Base-by-base conservation (phyloP, 164 flowering plant species). In the Euptelea pleiosperma region DNA sequence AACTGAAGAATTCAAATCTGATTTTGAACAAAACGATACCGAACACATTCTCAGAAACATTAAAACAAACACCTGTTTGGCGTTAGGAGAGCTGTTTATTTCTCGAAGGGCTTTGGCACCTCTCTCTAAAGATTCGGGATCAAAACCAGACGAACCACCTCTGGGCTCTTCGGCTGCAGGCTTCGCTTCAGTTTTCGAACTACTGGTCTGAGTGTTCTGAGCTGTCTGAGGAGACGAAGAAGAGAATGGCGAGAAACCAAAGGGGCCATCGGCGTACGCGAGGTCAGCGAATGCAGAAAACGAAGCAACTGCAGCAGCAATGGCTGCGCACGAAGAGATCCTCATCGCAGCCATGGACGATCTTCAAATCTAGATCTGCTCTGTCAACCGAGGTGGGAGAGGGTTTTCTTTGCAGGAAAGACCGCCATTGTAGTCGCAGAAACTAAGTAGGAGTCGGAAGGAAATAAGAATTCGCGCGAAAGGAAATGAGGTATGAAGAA, bases 31-130 rank as follows among this genome's bases (percentile, higher is more conserved):
- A 49, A 30, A 48, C n/a, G n/a, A n/a, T n/a, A n/a, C n/a, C n/a
- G n/a, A n/a, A 14, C 25, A 48, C 19, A 53, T 8, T n/a, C 35
- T n/a, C 12, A 46, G 15, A 31, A 50, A 24, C 50, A 61, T 1
- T 43, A 50, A 47, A 47, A 61, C 54, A 29, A 39, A 19, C 4
- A 90, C 97, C 88, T 78, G 76, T 47, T 86, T 83, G 21, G 83
- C 60, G 42, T 69, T 3, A 0, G 76, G 80, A 66, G 82, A 76
- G 60, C 70, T 76, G 57, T 91, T 86, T 33, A 88, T 84, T 58
- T 82, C 76, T 9, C 88, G 69, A 21, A 88, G 80, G 53, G 91
- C 91, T 68, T 83, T 86, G 11, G 91, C 94, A 6, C 79, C 91
- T 65, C 94, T 72, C 63, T 88, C 96, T 43, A 86, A 57, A 1